Base-by-base conservation (phyloP, 352 stramenopile genomes). In the Thalassiosira hispida region DNA sequence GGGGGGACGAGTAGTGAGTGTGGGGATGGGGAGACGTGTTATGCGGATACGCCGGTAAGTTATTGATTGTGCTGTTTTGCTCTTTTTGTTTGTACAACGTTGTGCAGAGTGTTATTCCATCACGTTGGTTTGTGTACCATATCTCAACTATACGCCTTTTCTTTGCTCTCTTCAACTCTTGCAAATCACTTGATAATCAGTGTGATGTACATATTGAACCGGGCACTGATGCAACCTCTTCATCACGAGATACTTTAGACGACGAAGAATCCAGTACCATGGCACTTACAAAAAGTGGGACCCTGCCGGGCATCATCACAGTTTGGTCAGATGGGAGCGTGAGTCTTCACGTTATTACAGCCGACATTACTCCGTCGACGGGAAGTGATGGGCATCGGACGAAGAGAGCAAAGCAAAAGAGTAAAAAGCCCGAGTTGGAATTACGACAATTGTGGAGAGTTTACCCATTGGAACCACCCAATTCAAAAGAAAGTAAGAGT, bases 241-340 rank as follows among this genome's bases (percentile, higher is more conserved):
- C 47, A 38, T 51, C 61, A 14, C 49, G 4, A 42, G 59, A 53
- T 52, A 60, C 38, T 7, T 56, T 22, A 16, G 53, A 22, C 14
- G 64, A 68, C 7, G 63, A 75, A 29, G 55, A 61, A 64, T 27
- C 31, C 18, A 69, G 61, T 5, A 66, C 72, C 23, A 77, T 87
- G 69, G 66, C 65, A 38, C 60, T 83, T 0, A 88, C 81, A 3
- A 57, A 67, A 49, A 73, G 64, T 18, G 84, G 84, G 52, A 85
- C 84, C 56, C 57, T 93, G 22, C 88, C 88, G 2, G 83, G 70
- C 60, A 63, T 92, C 3, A 73, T 79, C 4, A 84, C 81, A 1
- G 61, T 94, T 4, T 94, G 89, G 89, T 87, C 74, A 7, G 85
- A 94, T 77, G 89, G 86, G 9, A 79, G 66, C 33, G 66, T 92